These are phyloP conservation scores for Coemansia sp. DNA, from an alignment of 192 early-diverging fungal species.

Conservation along the genomic window DNA sequence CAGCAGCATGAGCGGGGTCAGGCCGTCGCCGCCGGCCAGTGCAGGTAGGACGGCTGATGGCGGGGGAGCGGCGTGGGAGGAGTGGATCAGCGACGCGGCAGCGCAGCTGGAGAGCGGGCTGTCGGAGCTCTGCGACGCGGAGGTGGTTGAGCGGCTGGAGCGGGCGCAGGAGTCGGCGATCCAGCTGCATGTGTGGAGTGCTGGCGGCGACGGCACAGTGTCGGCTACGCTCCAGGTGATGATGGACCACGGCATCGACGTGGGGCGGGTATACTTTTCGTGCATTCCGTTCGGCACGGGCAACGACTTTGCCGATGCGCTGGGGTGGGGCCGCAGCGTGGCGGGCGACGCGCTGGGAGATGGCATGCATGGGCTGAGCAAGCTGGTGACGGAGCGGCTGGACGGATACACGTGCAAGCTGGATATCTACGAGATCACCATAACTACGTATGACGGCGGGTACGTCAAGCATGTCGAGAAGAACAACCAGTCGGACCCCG, in stretches of 20 bases:
- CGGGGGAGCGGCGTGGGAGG: constrained; percentile 29
- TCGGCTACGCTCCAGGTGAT: constrained; percentile 66
- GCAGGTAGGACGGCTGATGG: not conserved
- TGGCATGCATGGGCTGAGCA: constrained; percentile 58
- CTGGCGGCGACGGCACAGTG: constrained; percentile 75
- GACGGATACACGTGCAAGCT: constrained; percentile 63
- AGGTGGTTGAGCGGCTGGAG: constrained; percentile 36
- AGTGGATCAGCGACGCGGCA: constrained; percentile 46
- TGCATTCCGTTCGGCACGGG: constrained; percentile 76
- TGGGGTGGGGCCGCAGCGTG: constrained; percentile 75
- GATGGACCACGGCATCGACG: constrained; percentile 60
- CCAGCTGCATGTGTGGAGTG: constrained; percentile 74
- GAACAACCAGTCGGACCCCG: constrained; percentile 42
- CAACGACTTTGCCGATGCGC: constrained; percentile 71
- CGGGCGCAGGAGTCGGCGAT: constrained; percentile 44
- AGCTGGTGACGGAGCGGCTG: constrained; percentile 58
- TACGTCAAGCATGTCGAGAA: constrained; percentile 63
- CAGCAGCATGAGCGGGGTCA: not conserved
- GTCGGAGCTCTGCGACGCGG: constrained; percentile 29
- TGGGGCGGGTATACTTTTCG: constrained; percentile 66
- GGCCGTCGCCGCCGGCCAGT: constrained; percentile 1
- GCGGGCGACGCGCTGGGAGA: constrained; percentile 60
- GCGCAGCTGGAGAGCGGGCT: constrained; percentile 38
- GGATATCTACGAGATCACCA: constrained; percentile 67
- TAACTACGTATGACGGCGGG: constrained; percentile 61